phyloP scores from a whole-genome alignment of 768 basidiomycete genomes.

The Mycena galericulata region DNA sequence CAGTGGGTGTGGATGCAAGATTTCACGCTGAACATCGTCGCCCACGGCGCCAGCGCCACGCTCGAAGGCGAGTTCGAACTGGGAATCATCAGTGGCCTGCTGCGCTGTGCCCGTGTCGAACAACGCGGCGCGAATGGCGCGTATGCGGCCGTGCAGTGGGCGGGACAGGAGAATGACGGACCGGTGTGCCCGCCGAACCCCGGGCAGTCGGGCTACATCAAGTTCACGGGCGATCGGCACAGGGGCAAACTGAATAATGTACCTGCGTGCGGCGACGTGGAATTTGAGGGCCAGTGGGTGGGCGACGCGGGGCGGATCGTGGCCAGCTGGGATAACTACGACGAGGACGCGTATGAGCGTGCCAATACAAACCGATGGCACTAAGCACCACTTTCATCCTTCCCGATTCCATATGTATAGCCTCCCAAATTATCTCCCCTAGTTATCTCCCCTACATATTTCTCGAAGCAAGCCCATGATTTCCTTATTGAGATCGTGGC shows the following conservation, averaged over 20 bases:
- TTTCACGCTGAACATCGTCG: conserved; percentile 25
- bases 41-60: conserved; percentile 21
- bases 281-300: conserved; percentile 31
- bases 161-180: conserved; percentile 27
- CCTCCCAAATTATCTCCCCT: neutral
- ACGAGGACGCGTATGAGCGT: conserved; percentile 32
- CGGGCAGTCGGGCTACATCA: conserved; percentile 29
- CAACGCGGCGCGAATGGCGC: conserved; percentile 26
- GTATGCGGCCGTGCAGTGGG: conserved; percentile 28
- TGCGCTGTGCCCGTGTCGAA: conserved; percentile 27
- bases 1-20: conserved; percentile 14
- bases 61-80: conserved; percentile 32
- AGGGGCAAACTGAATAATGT: conserved; percentile 28
- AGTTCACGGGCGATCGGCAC: conserved; percentile 24
- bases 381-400: neutral
- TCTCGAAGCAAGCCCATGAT: too few species aligned
- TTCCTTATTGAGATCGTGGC: too few species aligned
- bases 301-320: conserved; percentile 15
- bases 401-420: neutral
- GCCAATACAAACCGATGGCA: conserved; percentile 29
- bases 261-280: conserved; percentile 25
- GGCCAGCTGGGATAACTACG: conserved; percentile 26
- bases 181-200: conserved; percentile 20
- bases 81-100: conserved; percentile 23
- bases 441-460: too few species aligned